A percentile compares a stretch with the other conserved stretches of the same genome.
phyloP scores from a whole-genome alignment of 768 basidiomycete genomes.

The Leucocoprinus leucothites region DNA sequence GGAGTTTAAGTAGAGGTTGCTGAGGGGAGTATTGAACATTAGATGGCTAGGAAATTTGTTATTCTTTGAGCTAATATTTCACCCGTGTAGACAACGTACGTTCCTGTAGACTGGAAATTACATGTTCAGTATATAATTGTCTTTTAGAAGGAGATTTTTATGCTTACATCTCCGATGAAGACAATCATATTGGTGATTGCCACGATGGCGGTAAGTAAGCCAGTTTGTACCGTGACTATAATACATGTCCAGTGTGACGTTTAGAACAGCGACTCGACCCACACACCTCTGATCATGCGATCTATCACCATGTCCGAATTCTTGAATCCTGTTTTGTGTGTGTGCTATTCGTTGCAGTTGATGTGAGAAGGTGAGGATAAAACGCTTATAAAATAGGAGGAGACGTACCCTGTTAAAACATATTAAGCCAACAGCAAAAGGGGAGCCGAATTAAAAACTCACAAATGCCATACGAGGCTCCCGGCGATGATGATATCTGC shows the following conservation, averaged over 20 bases:
- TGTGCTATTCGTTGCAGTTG: constrained; percentile 22
- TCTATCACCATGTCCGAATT: constrained; percentile 39
- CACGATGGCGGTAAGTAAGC: constrained; percentile 31
- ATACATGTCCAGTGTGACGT: not conserved
- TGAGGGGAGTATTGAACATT: constrained; percentile 33
- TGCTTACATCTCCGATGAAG: constrained; percentile 26
- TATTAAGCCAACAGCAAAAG: not conserved
- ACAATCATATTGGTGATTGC: constrained; percentile 30
- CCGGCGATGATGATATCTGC: constrained; percentile 41
- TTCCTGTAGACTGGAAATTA: constrained; percentile 12
- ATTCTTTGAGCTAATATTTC: not conserved
- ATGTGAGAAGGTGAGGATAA: too few relatives aligned
- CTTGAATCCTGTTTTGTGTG: constrained; percentile 38
- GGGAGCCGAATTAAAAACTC: constrained; percentile 7
- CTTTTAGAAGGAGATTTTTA: not conserved
- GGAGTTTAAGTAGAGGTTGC: constrained; percentile 39
- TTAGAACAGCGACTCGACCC: not conserved
- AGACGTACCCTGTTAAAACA: constrained; percentile 1
- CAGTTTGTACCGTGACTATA: constrained; percentile 35
- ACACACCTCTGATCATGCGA: constrained; percentile 36
- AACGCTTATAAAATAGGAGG: not conserved
- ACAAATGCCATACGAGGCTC: constrained; percentile 43
- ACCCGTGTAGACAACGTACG: constrained; percentile 1
- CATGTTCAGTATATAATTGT: not conserved
- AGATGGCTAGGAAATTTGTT: constrained; percentile 27